These are phyloP conservation scores for Amanita subjunquillea DNA, from an alignment of 768 basidiomycete species.

Conservation along the genomic window DNA sequence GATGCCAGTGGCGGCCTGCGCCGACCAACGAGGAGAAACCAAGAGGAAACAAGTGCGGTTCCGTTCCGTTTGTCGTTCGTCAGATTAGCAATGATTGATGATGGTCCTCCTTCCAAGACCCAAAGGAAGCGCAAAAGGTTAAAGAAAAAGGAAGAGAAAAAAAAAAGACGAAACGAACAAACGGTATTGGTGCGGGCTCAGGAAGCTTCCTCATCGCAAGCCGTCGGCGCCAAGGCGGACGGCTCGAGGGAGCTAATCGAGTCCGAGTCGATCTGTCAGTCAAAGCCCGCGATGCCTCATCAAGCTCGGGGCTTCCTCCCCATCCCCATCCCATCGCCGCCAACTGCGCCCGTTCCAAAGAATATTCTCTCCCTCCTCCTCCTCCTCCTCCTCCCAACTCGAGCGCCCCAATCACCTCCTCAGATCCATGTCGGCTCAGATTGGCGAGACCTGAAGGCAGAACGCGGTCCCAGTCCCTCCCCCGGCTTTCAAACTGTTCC, in stretches of 20 bases:
- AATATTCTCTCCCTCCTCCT: not conserved
- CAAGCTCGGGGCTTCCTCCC: constrained; percentile 6
- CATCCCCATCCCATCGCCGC: constrained; percentile 1
- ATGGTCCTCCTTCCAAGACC: not conserved
- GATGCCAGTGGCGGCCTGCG: not conserved
- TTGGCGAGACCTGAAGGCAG: not conserved
- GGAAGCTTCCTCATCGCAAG: not conserved
- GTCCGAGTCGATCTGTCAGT: not conserved
- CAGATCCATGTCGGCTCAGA: constrained; percentile 20
- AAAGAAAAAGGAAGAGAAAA: not conserved
- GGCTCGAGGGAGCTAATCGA: not conserved
- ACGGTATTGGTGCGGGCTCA: not conserved
- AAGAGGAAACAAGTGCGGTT: not conserved
- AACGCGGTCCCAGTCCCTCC: constrained; percentile 17
- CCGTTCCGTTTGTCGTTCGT: not conserved
- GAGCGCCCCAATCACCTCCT: constrained; percentile 48
- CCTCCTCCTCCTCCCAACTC: constrained; percentile 26
- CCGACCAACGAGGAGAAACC: not conserved
- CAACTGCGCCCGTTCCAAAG: constrained; percentile 4
- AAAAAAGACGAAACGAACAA: not conserved
- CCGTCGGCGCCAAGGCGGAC: not conserved
- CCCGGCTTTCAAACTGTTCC: constrained; percentile 13
- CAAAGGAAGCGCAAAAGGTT: not conserved
- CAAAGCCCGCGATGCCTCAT: not conserved
- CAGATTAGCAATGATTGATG: not conserved